Percentiles rank a stretch among this genome's conserved stretches.
Evolutionary conservation across 768 basidiomycete genomes (phyloP).

Genomic region (Pleurotus tuber-regium): DNA sequence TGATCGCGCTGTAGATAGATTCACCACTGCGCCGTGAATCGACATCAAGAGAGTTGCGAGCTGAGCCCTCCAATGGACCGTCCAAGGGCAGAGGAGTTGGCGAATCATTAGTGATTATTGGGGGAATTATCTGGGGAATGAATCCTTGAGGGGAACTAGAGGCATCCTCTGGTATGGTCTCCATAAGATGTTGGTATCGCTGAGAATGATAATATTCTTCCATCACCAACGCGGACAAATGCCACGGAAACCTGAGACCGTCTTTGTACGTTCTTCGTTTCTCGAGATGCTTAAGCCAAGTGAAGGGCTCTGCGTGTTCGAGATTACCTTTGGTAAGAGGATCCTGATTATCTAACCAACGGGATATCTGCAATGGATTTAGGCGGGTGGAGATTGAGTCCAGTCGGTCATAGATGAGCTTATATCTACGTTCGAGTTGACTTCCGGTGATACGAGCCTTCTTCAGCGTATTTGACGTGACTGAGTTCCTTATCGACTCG

Average conservation of each 20-base stretch:
- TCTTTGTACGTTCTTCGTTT: constrained; percentile 31
- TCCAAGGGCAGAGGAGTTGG: constrained; percentile 54
- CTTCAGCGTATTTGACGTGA: constrained; percentile 51
- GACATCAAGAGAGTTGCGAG: constrained; percentile 43
- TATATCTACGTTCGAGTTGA: constrained; percentile 67
- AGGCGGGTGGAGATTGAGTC: constrained; percentile 27
- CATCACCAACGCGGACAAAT: constrained; percentile 65
- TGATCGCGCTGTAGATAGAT: constrained; percentile 37
- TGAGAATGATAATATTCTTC: constrained; percentile 60
- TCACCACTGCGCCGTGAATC: constrained; percentile 45
- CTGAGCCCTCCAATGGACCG: constrained; percentile 42
- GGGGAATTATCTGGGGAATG: constrained; percentile 11
- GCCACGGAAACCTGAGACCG: constrained; percentile 47
- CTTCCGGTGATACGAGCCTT: constrained; percentile 65
- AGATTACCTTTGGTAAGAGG: constrained; percentile 45
- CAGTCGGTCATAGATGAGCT: constrained; percentile 42
- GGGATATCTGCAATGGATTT: constrained; percentile 49
- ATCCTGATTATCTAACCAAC: constrained; percentile 61
- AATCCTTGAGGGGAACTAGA: constrained; percentile 11
- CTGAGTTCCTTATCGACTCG: constrained; percentile 44
- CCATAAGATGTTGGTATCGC: constrained; percentile 31
- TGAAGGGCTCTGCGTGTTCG: constrained; percentile 65
- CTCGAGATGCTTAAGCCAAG: constrained; percentile 71
- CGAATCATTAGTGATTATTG: constrained; percentile 21
- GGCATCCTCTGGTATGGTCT: constrained; percentile 44